Percentiles rank a stretch among this genome's conserved stretches.
phyloP scores from a whole-genome alignment of 768 basidiomycete genomes.

The Trametes punicea region DNA sequence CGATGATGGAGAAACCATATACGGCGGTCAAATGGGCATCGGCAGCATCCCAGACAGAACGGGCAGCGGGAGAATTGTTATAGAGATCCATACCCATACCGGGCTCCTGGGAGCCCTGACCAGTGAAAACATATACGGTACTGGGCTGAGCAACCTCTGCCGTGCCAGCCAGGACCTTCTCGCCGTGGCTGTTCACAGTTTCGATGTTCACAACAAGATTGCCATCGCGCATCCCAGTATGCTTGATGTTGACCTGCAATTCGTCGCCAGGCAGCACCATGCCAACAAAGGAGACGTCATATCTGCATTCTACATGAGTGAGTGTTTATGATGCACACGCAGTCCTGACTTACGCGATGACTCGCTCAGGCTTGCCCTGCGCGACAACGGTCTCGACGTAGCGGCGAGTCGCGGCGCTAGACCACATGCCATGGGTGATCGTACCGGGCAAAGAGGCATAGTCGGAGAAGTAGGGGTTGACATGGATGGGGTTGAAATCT shows the following conservation, averaged over 20 bases:
- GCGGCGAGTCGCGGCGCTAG: slow-evolving; percentile 89
- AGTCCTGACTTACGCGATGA: slow-evolving; percentile 64
- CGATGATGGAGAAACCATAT: slow-evolving; percentile 97
- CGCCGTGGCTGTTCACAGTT: slow-evolving; percentile 78
- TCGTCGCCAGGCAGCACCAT: slow-evolving; percentile 95
- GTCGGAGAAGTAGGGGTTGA: slow-evolving; percentile 97
- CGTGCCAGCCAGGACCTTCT: slow-evolving; percentile 89
- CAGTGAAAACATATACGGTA: slow-evolving; percentile 97
- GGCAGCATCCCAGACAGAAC: slow-evolving; percentile 95
- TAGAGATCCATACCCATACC: slow-evolving; percentile 99
- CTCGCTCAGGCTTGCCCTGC: slow-evolving; percentile 87
- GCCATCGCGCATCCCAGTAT: slow-evolving; percentile 89
- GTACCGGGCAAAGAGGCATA: slow-evolving; percentile 91
- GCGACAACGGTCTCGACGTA: slow-evolving; percentile 94
- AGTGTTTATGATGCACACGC: neutral
- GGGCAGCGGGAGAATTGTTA: slow-evolving; percentile 87
- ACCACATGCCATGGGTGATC: slow-evolving; percentile 98
- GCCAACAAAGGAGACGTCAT: slow-evolving; percentile 92
- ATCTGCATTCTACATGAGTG: slow-evolving; percentile 49
- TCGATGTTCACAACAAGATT: slow-evolving; percentile 90
- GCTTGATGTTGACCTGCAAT: slow-evolving; percentile 81
- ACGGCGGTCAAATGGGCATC: slow-evolving; percentile 91
- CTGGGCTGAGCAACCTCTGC: slow-evolving; percentile 91
- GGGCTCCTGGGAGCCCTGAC: slow-evolving; percentile 95
- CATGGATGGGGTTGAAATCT: slow-evolving; percentile 98